Base-by-base conservation (phyloP, 495 filamentous ascomycete genomes). In the Clohesyomyces aquaticus region DNA sequence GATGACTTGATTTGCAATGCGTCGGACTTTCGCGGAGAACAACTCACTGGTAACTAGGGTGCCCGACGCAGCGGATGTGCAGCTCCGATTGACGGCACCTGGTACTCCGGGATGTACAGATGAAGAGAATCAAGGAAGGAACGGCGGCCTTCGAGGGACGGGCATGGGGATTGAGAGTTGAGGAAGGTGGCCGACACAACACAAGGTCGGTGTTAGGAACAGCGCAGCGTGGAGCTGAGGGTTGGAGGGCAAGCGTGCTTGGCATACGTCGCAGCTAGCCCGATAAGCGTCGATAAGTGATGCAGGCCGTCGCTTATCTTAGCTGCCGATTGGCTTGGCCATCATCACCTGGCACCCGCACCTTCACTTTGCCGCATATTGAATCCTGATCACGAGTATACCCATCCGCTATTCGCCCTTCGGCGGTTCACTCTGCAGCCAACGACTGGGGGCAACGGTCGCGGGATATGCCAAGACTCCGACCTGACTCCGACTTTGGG, bases 11-110 rank as follows among this genome's bases (percentile, higher is more conserved):
- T 28, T 9, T 29, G 48, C 51, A 25, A 45, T 51, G 46, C 46
- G 46, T 35, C 61, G 61, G 61, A 53, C 21, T 19, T 28, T 53
- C n/a, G 54, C 61, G 61, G 61, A 59, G 61, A 21, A 55, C n/a
- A 19, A 64, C 61, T 64, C 21, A 58, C 61, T 64, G 41, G 35
- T 57, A 28, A n/a, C 43, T 29, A 27, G 18, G 18, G n/a, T 4
- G 22, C 21, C 61, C 27, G n/a, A 23, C 32, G 45, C 32, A 38
- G 54, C 53, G 19, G 35, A 53, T 50, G 48, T 23, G 27, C 4
- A 38, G 32, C 32, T 38, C 32, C 32, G 6, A n/a, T 29, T 4
- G 21, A 12, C 49, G 25, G 23, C 18, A 27, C 49, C 49, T 29
- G 32, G 49, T 29, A n/a, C n/a, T n/a, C n/a, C n/a, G n/a, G n/a